Evolutionary conservation across 2,329 filamentous ascomycete genomes (phyloP).

Genomic region (Fusarium heterosporum): DNA sequence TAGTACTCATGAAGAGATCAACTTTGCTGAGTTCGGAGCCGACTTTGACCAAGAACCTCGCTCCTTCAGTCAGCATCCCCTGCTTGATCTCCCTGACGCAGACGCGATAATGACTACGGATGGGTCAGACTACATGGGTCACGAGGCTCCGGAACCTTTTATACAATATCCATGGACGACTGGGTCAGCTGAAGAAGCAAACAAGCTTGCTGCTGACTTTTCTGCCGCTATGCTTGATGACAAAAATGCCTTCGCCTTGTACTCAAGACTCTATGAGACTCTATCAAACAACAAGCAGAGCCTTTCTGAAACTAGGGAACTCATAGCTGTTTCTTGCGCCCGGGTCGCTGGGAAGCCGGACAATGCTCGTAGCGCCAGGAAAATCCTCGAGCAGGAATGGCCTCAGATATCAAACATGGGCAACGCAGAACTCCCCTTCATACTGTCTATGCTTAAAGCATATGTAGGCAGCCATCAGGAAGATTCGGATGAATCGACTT

Average conservation of each 20-base stretch:
- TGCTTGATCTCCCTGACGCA: background rate
- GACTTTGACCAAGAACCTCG: constrained; percentile 4
- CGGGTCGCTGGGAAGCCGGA: constrained; percentile 38
- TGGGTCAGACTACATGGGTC: constrained; percentile 18
- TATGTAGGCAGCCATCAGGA: constrained; percentile 32
- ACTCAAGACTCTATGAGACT: constrained; percentile 25
- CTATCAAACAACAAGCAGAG: constrained; percentile 6
- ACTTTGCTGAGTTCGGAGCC: constrained; percentile 6
- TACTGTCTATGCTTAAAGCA: constrained; percentile 37
- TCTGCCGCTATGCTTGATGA: constrained; percentile 44
- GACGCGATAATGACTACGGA: background rate
- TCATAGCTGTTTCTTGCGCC: constrained; percentile 36
- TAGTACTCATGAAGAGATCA: constrained; percentile 12
- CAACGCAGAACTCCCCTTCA: constrained; percentile 17
- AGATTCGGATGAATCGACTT: constrained; percentile 6
- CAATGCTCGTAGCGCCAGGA: constrained; percentile 28
- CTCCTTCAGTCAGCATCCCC: constrained; percentile 1
- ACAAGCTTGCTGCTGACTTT: constrained; percentile 46
- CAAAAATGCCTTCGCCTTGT: constrained; percentile 41
- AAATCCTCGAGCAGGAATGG: constrained; percentile 25
- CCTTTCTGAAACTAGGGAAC: constrained; percentile 8
- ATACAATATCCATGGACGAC: constrained; percentile 34
- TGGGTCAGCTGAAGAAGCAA: constrained; percentile 27
- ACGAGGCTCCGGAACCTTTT: background rate
- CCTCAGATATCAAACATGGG: background rate